Evolutionary conservation across 345 rosid genomes (phyloP).

Genomic region (Sonneratia alba): DNA sequence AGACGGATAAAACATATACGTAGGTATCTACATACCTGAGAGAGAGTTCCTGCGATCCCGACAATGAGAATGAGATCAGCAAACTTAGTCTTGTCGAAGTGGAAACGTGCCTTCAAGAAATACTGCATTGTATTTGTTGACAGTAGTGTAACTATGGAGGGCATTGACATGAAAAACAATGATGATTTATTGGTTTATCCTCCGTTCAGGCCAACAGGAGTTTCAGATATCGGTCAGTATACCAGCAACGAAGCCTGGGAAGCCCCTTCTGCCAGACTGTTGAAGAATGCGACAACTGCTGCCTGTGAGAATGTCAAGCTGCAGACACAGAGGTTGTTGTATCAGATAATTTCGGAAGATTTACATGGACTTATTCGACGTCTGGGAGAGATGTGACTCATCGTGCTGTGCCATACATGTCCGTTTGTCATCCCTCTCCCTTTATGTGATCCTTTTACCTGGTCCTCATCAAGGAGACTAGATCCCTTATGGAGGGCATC

Average conservation of each 20-base stretch:
- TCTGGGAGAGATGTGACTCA: too few species aligned
- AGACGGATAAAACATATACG: too few species aligned
- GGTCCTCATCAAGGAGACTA: constrained; percentile 37
- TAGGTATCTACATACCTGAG: constrained; percentile 36
- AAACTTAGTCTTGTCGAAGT: constrained; percentile 63
- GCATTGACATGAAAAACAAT: background rate
- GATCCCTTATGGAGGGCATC: constrained; percentile 44
- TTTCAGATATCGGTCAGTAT: background rate
- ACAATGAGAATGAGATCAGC: constrained; percentile 60
- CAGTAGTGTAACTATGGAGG: background rate
- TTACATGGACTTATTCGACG: background rate
- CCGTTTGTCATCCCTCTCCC: too few species aligned
- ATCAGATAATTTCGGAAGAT: background rate
- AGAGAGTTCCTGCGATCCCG: constrained; percentile 42
- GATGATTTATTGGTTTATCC: background rate
- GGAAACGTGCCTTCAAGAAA: constrained; percentile 82
- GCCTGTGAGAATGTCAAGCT: constrained; percentile 61
- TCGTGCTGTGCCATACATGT: too few species aligned
- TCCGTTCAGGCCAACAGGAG: too few species aligned
- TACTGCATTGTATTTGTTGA: constrained; percentile 37
- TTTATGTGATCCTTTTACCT: constrained; percentile 27
- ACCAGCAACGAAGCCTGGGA: constrained; percentile 52
- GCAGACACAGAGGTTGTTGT: constrained; percentile 14
- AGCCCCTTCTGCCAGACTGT: constrained; percentile 62
- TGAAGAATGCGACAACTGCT: constrained; percentile 66